phyloP scores from a whole-genome alignment of 345 rosid species.

The Citrus sp. region DNA sequence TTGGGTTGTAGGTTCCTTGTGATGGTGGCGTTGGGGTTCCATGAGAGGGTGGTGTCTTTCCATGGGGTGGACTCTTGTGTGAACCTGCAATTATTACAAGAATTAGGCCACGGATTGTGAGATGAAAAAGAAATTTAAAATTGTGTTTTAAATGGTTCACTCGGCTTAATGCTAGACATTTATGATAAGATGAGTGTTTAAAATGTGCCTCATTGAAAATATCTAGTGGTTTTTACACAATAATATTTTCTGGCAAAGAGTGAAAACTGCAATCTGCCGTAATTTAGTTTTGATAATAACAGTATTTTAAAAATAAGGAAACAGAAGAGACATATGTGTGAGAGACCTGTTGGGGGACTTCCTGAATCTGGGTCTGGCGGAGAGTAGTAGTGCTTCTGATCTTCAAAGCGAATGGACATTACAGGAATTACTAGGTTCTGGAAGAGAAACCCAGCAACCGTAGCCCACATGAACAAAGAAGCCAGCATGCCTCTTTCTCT shows the following conservation, averaged over 20 bases:
- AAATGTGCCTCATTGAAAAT: neutral
- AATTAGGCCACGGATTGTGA: neutral
- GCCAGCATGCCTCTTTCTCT: constrained; percentile 18
- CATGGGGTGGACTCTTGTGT: constrained; percentile 8
- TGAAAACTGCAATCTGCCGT: neutral
- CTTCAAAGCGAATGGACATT: constrained; percentile 38
- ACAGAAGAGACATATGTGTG: neutral
- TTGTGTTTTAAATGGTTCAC: neutral
- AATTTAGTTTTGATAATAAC: neutral
- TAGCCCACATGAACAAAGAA: constrained; percentile 32
- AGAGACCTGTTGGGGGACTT: constrained; percentile 46
- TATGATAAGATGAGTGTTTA: neutral
- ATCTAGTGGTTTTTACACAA: neutral
- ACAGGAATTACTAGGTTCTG: constrained; percentile 46
- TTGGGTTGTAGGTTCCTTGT: constrained; percentile 34
- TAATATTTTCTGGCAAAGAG: neutral
- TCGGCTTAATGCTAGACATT: neutral
- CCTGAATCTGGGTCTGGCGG: constrained; percentile 52
- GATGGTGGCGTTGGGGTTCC: constrained; percentile 43
- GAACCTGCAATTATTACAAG: constrained; percentile 36
- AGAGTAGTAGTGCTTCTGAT: constrained; percentile 56
- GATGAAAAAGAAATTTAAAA: neutral
- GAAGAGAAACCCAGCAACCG: constrained; percentile 39
- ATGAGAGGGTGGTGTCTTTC: constrained; percentile 5
- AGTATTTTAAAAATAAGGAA: neutral